Base-by-base conservation (phyloP, 495 filamentous ascomycete genomes). In the Aspergillus bertholletiae region DNA sequence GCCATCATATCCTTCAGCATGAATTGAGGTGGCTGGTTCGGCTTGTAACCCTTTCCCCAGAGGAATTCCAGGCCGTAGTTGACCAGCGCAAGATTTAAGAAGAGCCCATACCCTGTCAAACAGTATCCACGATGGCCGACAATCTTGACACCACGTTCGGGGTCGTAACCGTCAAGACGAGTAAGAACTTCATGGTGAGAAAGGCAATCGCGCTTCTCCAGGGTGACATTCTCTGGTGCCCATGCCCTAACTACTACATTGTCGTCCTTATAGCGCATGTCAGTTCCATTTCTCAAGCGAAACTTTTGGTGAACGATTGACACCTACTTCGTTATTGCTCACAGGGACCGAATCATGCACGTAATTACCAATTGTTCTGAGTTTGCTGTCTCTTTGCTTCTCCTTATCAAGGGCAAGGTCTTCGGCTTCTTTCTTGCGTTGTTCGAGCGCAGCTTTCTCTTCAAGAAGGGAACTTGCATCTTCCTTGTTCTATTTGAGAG, bases 1-100 rank as follows among this genome's bases (percentile, higher is more conserved):
- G 91, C 94, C 95, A 97, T 97, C 69, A 89, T 86, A 35, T 96
- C 89, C 73, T 85, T 87, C 48, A 93, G 80, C 94, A 97, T 97
- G 76, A 98, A 96, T 59, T 92, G 91, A 2, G 94, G 94, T 11
- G 93, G 90, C 66, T 96, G 90, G 51, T 94, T 87, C 2, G 90
- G 85, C n/a, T 78, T 91, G 72, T 95, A 97, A 13, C 88, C 79
- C 74, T 85, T 75, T 68, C 72, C 71, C 67, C 80, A 80, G 17
- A 97, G 81, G 68, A 96, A 97, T 66, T 96, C 88, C 48, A 96
- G 74, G 26, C 92, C 94, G 64, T 96, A 98, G 70, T 96, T 96
- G 63, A 96, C 84, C 32, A 97, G 75, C 5, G 94, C 94, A 58
- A 89, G 84, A 69, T 93, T 94, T 35, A 98, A 81, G 72, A 96